Conservation (phyloP, 2,329 filamentous ascomycete genomes). For the Hysterium pulicare region DNA sequence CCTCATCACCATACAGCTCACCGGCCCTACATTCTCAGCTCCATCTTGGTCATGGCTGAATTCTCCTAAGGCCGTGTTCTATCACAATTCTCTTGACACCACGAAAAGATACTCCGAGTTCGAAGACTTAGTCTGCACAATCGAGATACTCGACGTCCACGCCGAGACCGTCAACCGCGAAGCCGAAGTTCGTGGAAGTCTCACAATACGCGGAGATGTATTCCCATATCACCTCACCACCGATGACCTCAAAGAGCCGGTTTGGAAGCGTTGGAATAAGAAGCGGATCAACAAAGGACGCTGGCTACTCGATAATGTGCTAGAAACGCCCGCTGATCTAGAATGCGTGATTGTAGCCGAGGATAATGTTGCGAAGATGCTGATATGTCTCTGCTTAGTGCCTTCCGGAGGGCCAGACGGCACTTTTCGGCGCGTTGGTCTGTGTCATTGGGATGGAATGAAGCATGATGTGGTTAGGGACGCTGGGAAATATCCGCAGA, state of each 20-base stretch:
- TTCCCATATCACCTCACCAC: constrained; percentile 5
- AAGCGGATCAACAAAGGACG: neutral
- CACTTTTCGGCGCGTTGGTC: neutral
- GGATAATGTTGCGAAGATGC: constrained; percentile 4
- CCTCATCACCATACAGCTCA: neutral
- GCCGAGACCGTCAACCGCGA: neutral
- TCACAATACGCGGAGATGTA: constrained; percentile 2
- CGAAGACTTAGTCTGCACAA: constrained; percentile 2
- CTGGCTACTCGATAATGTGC: neutral
- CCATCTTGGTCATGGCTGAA: constrained; percentile 10
- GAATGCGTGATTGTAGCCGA: constrained; percentile 5
- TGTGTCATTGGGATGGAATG: constrained; percentile 7
- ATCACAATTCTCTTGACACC: constrained; percentile 8
- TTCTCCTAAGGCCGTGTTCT: constrained; percentile 1
- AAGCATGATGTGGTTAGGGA: neutral
- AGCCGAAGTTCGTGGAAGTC: constrained; percentile 1
- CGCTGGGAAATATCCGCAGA: too few relatives aligned
- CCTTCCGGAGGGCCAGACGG: neutral
- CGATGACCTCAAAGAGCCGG: constrained; percentile 4
- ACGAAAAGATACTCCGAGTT: constrained; percentile 2
- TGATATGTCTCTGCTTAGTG: constrained; percentile 2
- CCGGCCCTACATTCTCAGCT: neutral
- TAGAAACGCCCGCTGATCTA: constrained; percentile 1
- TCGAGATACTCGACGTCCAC: neutral
- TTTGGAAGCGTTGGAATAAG: constrained; percentile 5